A percentile compares a stretch with the other conserved stretches of the same genome.
These are phyloP conservation scores for Pichia californica DNA, from an alignment of 805 yeast species.

Conservation along the genomic window DNA sequence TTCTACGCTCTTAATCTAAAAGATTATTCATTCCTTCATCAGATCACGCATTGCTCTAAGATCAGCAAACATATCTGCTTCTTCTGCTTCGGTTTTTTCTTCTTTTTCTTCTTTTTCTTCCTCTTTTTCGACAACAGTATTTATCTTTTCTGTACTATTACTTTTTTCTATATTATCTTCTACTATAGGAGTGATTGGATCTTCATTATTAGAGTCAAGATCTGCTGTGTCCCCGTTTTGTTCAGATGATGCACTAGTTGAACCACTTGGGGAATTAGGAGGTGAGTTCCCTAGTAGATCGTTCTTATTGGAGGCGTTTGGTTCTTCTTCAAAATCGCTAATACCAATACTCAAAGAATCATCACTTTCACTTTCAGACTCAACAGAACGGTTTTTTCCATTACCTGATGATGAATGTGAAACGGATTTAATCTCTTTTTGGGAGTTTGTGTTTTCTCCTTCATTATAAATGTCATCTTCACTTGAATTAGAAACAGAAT, in stretches of 20 bases:
- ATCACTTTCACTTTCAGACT: not conserved
- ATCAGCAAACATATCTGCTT: conserved; percentile 3
- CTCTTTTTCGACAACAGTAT: not conserved
- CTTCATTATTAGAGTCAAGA: not conserved
- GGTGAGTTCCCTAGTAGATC: too few relatives aligned
- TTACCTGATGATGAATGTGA: too few relatives aligned
- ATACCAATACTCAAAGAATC: not conserved
- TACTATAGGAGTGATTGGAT: too few relatives aligned
- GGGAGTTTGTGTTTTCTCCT: not conserved
- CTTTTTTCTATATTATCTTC: too few relatives aligned
- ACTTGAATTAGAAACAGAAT: not conserved
- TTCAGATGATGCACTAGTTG: too few relatives aligned
- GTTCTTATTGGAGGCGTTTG: too few relatives aligned
- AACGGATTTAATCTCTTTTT: not conserved
- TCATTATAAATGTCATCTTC: not conserved
- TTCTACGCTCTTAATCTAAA: too few relatives aligned
- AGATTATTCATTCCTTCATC: not conserved
- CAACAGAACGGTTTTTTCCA: too few relatives aligned
- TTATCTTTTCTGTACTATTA: too few relatives aligned
- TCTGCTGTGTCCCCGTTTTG: not conserved
- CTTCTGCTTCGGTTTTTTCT: not conserved
- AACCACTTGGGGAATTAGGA: too few relatives aligned
- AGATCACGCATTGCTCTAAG: conserved; percentile 2
- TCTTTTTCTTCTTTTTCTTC: conserved; percentile 1
- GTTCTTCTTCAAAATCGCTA: not conserved